Conservation (phyloP, 2,329 filamentous ascomycete genomes). For the Triangularia verruculosa region DNA sequence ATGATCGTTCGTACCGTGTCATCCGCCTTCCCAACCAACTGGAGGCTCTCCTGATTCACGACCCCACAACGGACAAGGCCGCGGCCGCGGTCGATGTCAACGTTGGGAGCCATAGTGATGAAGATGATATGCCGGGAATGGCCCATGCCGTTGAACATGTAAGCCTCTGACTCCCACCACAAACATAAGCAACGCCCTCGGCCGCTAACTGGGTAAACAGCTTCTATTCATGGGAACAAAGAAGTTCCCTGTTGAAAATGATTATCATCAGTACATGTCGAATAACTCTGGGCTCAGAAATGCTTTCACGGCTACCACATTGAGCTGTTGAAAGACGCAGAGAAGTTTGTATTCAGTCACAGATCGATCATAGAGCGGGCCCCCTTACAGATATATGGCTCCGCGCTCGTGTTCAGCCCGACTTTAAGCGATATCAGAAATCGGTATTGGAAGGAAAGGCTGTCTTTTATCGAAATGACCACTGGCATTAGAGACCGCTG, state of each 20-base stretch:
- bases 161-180: constrained; percentile 25
- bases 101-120: constrained; percentile 92
- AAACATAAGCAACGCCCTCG: neutral
- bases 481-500: constrained; percentile 8
- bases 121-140: constrained; percentile 87
- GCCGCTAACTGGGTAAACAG: constrained; percentile 34
- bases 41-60: constrained; percentile 88
- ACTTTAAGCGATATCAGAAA: constrained; percentile 12
- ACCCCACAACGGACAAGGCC: constrained; percentile 93
- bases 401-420: constrained; percentile 19
- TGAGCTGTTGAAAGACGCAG: constrained; percentile 21
- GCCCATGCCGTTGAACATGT: constrained; percentile 94
- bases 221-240: constrained; percentile 97
- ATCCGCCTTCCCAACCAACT: constrained; percentile 81
- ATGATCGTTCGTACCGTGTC: constrained; percentile 85
- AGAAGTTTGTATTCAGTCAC: constrained; percentile 14
- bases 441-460: constrained; percentile 5
- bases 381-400: constrained; percentile 17
- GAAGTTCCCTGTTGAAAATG: constrained; percentile 95
- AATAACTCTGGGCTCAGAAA: constrained; percentile 90
- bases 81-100: constrained; percentile 94
- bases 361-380: constrained; percentile 14
- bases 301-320: constrained; percentile 84
- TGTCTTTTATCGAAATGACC: constrained; percentile 11
- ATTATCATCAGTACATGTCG: constrained; percentile 89